phyloP scores from a whole-genome alignment of 768 basidiomycete species.

The Dioszegia aurantiaca region DNA sequence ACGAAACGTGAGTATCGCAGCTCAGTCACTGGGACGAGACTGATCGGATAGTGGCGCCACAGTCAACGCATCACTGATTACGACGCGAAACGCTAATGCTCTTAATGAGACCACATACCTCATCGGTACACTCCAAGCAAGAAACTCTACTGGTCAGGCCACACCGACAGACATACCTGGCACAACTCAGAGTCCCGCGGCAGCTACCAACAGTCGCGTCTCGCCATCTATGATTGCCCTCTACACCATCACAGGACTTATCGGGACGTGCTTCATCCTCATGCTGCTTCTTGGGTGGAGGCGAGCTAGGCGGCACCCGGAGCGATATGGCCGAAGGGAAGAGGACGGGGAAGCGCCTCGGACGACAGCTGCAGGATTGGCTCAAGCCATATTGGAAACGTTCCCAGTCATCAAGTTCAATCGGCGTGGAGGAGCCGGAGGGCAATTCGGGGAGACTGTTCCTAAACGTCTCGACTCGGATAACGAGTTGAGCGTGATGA shows the following conservation, averaged over 20 bases:
- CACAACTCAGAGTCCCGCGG: conserved; percentile 15
- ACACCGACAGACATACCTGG: conserved; percentile 38
- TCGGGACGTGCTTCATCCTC: conserved; percentile 75
- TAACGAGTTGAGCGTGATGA: conserved; percentile 2
- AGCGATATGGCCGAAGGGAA: conserved; percentile 73
- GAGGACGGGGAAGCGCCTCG: conserved; percentile 53
- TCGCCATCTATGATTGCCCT: conserved; percentile 73
- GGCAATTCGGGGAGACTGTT: conserved; percentile 4
- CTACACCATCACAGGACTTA: conserved; percentile 84
- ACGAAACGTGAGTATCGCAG: conserved; percentile 52
- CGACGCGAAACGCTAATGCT: conserved; percentile 2
- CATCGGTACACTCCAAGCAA: conserved; percentile 66
- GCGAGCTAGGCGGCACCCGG: conserved; percentile 79
- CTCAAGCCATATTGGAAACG: conserved; percentile 89
- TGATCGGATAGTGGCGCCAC: conserved; percentile 26
- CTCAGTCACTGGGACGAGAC: conserved; percentile 16
- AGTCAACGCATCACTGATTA: conserved; percentile 34
- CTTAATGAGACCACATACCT: conserved; percentile 56
- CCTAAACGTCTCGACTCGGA: conserved; percentile 17
- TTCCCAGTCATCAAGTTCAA: conserved; percentile 88
- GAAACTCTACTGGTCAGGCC: conserved; percentile 60
- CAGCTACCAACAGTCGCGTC: conserved; percentile 49
- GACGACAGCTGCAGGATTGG: conserved; percentile 76
- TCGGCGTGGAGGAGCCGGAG: conserved; percentile 16
- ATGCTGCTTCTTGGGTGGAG: conserved; percentile 83